Evolutionary conservation across 208 protist species (phyloP).

Genomic region (Trypanosoma platydactyli): DNA sequence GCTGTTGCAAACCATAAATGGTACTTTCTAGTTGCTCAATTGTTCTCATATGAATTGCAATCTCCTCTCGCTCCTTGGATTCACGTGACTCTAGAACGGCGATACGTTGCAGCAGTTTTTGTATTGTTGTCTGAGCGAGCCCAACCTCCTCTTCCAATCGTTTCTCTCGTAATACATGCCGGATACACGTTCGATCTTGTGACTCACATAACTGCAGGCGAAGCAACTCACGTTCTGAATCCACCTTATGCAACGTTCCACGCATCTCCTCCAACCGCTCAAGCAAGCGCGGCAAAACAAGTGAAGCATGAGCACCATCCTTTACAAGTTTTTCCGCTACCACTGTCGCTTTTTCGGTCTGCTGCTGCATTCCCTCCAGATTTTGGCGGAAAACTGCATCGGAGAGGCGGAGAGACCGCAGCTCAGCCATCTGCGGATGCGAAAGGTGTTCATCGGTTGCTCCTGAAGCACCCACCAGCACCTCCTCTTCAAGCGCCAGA

Average conservation of each 20-base stretch:
- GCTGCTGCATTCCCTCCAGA: conserved; percentile 33
- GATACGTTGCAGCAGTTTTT: conserved; percentile 2
- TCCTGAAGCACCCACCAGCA: neutral
- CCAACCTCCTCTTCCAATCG: conserved; percentile 34
- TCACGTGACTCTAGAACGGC: conserved; percentile 10
- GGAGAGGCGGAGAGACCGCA: conserved; percentile 52
- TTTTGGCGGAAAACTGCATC: conserved; percentile 55
- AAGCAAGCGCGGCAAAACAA: conserved; percentile 21
- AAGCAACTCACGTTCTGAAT: conserved; percentile 23
- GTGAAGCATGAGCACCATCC: conserved; percentile 14
- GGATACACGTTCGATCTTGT: conserved; percentile 23
- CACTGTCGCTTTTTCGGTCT: conserved; percentile 7
- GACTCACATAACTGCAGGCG: conserved; percentile 32
- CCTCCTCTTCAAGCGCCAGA: conserved; percentile 17
- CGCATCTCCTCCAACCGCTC: conserved; percentile 30
- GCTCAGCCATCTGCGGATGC: conserved; percentile 52
- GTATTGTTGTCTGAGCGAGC: conserved; percentile 21
- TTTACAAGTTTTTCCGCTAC: conserved; percentile 26
- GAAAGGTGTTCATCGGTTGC: conserved; percentile 29
- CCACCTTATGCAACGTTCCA: conserved; percentile 5
- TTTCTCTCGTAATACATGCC: conserved; percentile 26
- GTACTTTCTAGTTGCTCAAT: conserved; percentile 19
- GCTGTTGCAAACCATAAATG: conserved; percentile 14
- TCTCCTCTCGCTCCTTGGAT: conserved; percentile 13
- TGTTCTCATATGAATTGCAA: neutral